phyloP scores from a whole-genome alignment of 768 basidiomycete genomes.

The Mycena latifolia region DNA sequence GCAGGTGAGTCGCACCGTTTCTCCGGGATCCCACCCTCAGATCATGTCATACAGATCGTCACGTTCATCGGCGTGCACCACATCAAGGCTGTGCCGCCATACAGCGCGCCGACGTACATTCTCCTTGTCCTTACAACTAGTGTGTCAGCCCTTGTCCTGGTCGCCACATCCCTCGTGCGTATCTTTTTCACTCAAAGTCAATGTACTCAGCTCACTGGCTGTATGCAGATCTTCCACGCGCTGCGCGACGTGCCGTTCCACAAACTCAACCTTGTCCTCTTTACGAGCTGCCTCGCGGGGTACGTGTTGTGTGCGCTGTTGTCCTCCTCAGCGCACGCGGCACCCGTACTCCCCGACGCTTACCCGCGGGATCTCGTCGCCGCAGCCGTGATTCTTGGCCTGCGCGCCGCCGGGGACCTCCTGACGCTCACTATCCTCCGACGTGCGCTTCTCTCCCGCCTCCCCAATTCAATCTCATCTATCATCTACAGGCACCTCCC shows the following conservation, averaged over 20 bases:
- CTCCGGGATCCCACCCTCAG: too few relatives aligned
- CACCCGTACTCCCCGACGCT: not conserved
- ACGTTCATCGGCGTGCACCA: not conserved
- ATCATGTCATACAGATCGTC: constrained; percentile 1
- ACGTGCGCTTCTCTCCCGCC: not conserved
- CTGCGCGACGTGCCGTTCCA: constrained; percentile 5
- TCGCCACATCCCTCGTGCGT: not conserved
- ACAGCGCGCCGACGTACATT: not conserved
- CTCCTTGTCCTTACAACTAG: not conserved
- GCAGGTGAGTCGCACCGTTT: too few relatives aligned
- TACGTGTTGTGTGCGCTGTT: not conserved
- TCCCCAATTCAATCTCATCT: not conserved
- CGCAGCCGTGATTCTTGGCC: not conserved
- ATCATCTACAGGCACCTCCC: not conserved
- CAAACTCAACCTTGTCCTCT: constrained; percentile 11
- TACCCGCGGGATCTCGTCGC: constrained; percentile 7
- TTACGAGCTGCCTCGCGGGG: constrained; percentile 10
- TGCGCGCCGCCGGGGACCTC: constrained; percentile 1
- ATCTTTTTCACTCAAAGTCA: not conserved
- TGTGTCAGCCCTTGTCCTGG: not conserved
- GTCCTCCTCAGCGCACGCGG: not conserved
- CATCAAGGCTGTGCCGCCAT: not conserved
- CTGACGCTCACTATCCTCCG: constrained; percentile 7
- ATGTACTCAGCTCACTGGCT: not conserved
- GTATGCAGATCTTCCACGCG: constrained; percentile 4